Percentiles rank a stretch among this genome's conserved stretches.
Conservation (phyloP, 768 basidiomycete genomes). For the Hypholoma sublateritium region DNA sequence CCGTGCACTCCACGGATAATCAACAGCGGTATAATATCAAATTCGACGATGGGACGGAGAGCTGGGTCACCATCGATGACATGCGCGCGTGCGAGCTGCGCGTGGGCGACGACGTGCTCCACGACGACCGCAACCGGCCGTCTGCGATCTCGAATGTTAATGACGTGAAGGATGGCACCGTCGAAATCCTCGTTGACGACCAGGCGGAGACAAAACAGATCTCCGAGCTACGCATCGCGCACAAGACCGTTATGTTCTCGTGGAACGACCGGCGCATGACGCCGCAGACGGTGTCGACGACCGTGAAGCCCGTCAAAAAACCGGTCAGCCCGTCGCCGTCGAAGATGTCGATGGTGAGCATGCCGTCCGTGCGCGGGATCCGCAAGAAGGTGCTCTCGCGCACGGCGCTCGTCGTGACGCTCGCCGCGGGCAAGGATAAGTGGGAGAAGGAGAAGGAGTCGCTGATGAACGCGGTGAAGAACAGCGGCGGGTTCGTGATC, state of each 20-base stretch:
- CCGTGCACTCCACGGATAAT: constrained; percentile 36
- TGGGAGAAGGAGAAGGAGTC: constrained; percentile 41
- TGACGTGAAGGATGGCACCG: constrained; percentile 24
- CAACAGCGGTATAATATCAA: constrained; percentile 42
- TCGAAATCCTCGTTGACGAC: constrained; percentile 43
- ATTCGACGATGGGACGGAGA: constrained; percentile 67
- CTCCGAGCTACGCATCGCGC: constrained; percentile 47
- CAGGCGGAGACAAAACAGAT: constrained; percentile 33
- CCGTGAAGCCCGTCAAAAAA: constrained; percentile 32
- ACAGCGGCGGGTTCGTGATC: constrained; percentile 54
- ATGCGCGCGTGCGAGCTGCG: constrained; percentile 53
- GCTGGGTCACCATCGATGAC: constrained; percentile 45
- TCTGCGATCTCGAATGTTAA: constrained; percentile 33
- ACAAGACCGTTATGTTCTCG: constrained; percentile 44
- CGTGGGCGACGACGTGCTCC: constrained; percentile 57
- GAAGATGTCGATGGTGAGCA: constrained; percentile 40
- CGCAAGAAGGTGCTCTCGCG: constrained; percentile 41
- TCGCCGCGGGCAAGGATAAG: constrained; percentile 36
- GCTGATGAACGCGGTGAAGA: constrained; percentile 43
- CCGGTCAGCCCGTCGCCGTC: constrained; percentile 50
- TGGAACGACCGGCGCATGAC: constrained; percentile 57
- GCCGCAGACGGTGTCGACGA: constrained; percentile 41
- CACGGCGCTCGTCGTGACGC: constrained; percentile 61
- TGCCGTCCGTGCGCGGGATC: constrained; percentile 27
- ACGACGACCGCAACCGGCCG: constrained; percentile 29